Evolutionary conservation across 768 basidiomycete species (phyloP).

Genomic region (Trametes maxima): DNA sequence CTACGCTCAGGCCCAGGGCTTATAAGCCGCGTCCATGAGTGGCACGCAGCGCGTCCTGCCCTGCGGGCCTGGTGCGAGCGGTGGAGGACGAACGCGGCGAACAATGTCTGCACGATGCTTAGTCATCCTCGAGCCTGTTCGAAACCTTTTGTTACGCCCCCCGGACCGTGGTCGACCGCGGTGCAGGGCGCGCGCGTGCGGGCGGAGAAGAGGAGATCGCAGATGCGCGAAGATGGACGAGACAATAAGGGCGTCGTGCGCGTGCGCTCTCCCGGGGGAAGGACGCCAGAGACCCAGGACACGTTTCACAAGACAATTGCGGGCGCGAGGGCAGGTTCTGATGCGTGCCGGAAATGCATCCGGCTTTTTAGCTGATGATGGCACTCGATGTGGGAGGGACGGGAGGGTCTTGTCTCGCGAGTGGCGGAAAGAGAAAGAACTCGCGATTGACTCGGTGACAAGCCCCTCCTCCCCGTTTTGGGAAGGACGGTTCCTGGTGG

Average conservation of each 20-base stretch:
- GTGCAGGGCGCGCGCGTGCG: neutral
- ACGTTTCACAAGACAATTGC: conserved; percentile 17
- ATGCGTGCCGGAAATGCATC: neutral
- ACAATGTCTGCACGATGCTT: conserved; percentile 21
- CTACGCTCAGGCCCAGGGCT: neutral
- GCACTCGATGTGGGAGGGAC: neutral
- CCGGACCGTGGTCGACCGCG: neutral
- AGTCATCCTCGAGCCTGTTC: conserved; percentile 17
- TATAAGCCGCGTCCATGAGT: neutral
- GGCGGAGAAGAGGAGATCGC: conserved; percentile 15
- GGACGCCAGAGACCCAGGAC: neutral
- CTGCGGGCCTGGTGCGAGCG: conserved; percentile 16
- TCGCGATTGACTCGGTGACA: conserved; percentile 18
- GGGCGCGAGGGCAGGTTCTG: conserved; percentile 2
- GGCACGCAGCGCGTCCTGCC: conserved; percentile 1
- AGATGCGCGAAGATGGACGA: conserved; percentile 6
- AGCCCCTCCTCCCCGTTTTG: conserved; percentile 7
- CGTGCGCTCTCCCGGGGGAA: neutral
- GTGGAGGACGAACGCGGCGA: conserved; percentile 9
- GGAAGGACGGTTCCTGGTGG: conserved; percentile 8
- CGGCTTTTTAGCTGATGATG: neutral
- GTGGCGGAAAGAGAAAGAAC: conserved; percentile 7
- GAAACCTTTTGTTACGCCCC: conserved; percentile 12
- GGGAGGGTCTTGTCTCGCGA: conserved; percentile 14
- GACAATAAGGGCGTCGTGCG: conserved; percentile 12